These are phyloP conservation scores for Spiraea crenata DNA, from an alignment of 331 rosid genomes.

Conservation along the genomic window DNA sequence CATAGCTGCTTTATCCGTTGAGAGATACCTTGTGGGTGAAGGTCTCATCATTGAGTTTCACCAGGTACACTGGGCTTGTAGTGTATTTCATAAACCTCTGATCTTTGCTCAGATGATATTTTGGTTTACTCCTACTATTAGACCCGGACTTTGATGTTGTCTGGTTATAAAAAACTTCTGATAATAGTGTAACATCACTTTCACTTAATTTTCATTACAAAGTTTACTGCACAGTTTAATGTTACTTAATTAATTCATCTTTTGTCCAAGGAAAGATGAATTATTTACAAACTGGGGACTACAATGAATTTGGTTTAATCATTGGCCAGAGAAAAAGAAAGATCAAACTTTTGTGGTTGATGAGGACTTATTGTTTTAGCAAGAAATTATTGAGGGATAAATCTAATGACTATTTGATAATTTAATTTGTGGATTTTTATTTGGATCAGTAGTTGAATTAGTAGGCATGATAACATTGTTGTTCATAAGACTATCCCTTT, in stretches of 20 bases:
- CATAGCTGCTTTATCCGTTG: slow-evolving; percentile 86
- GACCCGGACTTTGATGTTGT: background rate
- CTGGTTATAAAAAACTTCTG: slow-evolving; percentile 6
- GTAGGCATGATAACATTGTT: background rate
- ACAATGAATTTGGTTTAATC: background rate
- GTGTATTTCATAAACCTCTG: too few relatives aligned
- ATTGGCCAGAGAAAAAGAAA: background rate
- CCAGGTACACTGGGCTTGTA: slow-evolving; percentile 52
- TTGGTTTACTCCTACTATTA: background rate
- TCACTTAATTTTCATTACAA: background rate
- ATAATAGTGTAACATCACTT: slow-evolving; percentile 1
- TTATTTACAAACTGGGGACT: background rate
- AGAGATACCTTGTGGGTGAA: slow-evolving; percentile 84
- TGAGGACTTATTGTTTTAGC: too few relatives aligned
- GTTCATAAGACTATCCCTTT: slow-evolving; percentile 19
- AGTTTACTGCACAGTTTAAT: background rate
- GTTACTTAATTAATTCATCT: background rate
- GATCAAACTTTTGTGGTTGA: background rate
- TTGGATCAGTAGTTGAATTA: background rate
- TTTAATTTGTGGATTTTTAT: background rate
- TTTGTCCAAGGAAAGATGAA: background rate
- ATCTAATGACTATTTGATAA: background rate
- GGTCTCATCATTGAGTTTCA: slow-evolving; percentile 84
- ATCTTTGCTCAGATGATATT: background rate
- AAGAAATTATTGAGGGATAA: background rate